Evolutionary conservation across 345 rosid species (phyloP).

Genomic region (Gynandropsis gynandra): DNA sequence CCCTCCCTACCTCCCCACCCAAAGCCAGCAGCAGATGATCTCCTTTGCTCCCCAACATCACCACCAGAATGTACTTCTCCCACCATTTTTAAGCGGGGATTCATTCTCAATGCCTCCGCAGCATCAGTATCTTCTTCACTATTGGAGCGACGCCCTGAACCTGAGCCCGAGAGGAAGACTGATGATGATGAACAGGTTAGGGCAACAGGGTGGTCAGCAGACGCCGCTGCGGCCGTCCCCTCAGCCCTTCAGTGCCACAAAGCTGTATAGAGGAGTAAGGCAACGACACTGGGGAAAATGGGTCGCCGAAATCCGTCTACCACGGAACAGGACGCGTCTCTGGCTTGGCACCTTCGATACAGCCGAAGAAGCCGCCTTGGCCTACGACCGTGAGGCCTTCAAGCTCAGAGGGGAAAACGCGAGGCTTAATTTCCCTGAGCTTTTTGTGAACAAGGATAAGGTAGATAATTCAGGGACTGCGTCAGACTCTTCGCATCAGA

Average conservation of each 20-base stretch:
- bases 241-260: slow-evolving; percentile 56
- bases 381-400: slow-evolving; percentile 93
- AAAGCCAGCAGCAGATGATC: slow-evolving; percentile 51
- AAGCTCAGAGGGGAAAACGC: slow-evolving; percentile 89
- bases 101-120: slow-evolving; percentile 21
- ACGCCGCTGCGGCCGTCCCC: slow-evolving; percentile 43
- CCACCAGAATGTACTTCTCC: slow-evolving; percentile 8
- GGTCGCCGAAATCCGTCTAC: slow-evolving; percentile 99
- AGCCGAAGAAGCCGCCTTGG: slow-evolving; percentile 95
- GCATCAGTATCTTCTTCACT: slow-evolving; percentile 55
- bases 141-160: slow-evolving; percentile 63
- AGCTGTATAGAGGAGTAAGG: slow-evolving; percentile 92
- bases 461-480: neutral
- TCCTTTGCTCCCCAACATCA: slow-evolving; percentile 56
- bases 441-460: slow-evolving; percentile 44
- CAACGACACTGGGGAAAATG: slow-evolving; percentile 99
- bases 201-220: slow-evolving; percentile 43
- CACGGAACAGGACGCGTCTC: slow-evolving; percentile 86
- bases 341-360: slow-evolving; percentile 91
- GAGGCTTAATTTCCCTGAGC: slow-evolving; percentile 93
- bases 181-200: slow-evolving; percentile 64
- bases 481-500: slow-evolving; percentile 2
- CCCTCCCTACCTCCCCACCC: neutral
- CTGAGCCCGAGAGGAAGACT: slow-evolving; percentile 71
- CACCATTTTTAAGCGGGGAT: slow-evolving; percentile 23